Evolutionary conservation across 2,329 filamentous ascomycete species (phyloP).

Genomic region (Botrytis fabae): DNA sequence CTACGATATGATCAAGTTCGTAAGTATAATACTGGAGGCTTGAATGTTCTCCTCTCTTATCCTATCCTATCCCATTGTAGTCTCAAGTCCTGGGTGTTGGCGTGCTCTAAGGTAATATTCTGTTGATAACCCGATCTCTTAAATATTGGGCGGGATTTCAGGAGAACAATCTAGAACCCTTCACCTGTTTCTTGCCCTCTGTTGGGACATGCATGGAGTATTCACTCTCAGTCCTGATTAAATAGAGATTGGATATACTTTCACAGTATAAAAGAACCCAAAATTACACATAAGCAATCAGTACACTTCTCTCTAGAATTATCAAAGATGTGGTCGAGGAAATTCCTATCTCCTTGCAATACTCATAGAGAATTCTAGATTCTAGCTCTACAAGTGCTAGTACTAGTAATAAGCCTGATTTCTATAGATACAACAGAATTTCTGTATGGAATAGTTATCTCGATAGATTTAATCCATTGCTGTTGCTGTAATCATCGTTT

Average conservation of each 20-base stretch:
- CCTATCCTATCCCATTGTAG: neutral
- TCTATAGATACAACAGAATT: neutral
- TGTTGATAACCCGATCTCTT: accelerated
- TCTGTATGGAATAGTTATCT: neutral
- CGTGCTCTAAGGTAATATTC: neutral
- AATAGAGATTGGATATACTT: neutral
- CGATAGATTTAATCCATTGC: neutral
- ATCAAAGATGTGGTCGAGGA: too few relatives aligned
- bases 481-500: neutral
- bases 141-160: neutral
- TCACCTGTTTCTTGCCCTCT: neutral
- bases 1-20: neutral
- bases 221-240: neutral
- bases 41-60: neutral
- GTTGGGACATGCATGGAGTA: accelerated
- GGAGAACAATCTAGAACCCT: neutral
- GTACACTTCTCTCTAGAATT: neutral
- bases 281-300: neutral
- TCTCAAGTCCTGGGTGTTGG: accelerated
- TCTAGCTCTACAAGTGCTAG: too few relatives aligned
- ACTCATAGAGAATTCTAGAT: too few relatives aligned
- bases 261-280: neutral
- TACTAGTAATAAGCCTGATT: neutral
- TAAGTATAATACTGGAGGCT: neutral
- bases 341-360: too few relatives aligned